A percentile compares a stretch with the other conserved stretches of the same genome.
These are phyloP conservation scores for Quercus glauca DNA, from an alignment of 306 rosid species.

Conservation along the genomic window DNA sequence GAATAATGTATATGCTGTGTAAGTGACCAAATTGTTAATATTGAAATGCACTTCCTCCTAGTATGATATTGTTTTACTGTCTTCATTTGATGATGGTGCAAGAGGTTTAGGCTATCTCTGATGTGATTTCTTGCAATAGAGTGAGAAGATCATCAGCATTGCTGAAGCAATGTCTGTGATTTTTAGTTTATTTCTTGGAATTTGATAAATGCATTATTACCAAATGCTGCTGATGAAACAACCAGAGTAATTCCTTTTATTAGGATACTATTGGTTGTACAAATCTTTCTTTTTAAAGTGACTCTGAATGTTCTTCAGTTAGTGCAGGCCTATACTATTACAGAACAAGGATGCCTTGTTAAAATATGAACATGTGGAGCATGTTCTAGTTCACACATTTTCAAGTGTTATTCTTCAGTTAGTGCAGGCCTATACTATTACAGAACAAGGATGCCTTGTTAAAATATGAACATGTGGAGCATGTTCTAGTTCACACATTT, in stretches of 20 bases:
- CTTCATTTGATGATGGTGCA: background rate
- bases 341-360: background rate
- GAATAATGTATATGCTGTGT: background rate
- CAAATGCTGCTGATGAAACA: background rate
- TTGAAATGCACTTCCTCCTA: background rate
- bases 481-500: background rate
- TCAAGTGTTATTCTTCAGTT: too few species aligned
- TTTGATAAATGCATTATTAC: background rate
- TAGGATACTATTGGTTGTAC: background rate
- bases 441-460: background rate
- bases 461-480: background rate
- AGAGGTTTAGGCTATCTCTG: background rate
- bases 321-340: background rate
- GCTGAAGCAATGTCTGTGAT: background rate
- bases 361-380: background rate
- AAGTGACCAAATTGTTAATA: background rate
- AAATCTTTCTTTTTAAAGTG: background rate
- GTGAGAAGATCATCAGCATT: background rate
- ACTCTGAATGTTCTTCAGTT: background rate
- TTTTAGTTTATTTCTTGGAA: background rate
- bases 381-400: background rate
- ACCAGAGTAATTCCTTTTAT: background rate
- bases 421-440: background rate
- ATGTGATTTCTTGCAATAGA: background rate
- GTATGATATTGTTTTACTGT: background rate